Evolutionary conservation across 345 rosid species (phyloP).

Genomic region (Noccaea caerulescens): DNA sequence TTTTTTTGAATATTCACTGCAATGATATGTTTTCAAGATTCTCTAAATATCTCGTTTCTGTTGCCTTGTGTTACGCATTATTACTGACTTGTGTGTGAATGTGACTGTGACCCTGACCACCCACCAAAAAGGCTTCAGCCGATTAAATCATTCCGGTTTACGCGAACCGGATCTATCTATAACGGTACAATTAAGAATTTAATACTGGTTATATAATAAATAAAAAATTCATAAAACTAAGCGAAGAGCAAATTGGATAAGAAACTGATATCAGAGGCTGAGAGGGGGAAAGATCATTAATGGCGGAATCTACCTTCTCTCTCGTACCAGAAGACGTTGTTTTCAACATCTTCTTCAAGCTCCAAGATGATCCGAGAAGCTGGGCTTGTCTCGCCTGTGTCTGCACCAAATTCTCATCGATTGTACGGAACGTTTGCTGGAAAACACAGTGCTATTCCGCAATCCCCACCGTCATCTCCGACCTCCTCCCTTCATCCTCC

Average conservation of each 20-base stretch:
- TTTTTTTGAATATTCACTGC: not conserved
- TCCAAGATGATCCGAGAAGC: conserved; percentile 78
- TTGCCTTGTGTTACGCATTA: not conserved
- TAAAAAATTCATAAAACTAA: not conserved
- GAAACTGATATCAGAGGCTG: conserved; percentile 25
- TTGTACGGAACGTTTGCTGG: conserved; percentile 73
- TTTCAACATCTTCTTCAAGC: conserved; percentile 80
- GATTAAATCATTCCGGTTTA: conserved; percentile 13
- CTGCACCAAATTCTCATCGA: conserved; percentile 79
- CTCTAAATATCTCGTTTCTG: conserved; percentile 3
- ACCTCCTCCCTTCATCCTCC: conserved; percentile 50
- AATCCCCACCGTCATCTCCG: conserved; percentile 73
- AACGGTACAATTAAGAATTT: not conserved
- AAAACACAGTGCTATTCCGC: conserved; percentile 56
- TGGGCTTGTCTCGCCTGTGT: conserved; percentile 92
- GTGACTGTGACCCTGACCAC: not conserved
- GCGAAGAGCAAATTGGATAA: conserved; percentile 32
- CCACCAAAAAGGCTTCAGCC: not conserved
- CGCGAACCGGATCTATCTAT: not conserved
- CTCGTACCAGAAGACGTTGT: conserved; percentile 78
- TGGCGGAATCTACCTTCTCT: conserved; percentile 61
- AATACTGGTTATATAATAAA: not conserved
- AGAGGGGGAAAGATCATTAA: not conserved
- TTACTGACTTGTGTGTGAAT: conserved; percentile 7
- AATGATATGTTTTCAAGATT: conserved; percentile 11